These are phyloP conservation scores for Chaetomiaceae sp. DNA, from an alignment of 2,329 filamentous ascomycete genomes.

Conservation along the genomic window DNA sequence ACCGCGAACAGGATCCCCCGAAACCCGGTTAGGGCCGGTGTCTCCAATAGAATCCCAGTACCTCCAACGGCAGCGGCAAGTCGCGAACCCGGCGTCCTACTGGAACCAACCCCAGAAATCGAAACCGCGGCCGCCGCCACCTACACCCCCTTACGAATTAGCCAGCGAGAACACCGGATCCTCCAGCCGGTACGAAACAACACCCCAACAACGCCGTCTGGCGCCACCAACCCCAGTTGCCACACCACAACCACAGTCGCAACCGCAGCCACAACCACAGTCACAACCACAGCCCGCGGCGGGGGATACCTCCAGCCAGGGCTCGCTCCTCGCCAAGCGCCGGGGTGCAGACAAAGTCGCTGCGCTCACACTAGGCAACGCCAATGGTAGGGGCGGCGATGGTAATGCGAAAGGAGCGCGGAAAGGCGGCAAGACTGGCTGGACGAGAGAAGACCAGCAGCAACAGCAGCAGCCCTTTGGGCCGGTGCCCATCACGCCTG, in stretches of 20 bases:
- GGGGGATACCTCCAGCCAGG: conserved; percentile 16
- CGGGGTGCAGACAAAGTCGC: conserved; percentile 48
- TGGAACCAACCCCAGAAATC: conserved; percentile 14
- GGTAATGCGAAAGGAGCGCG: not conserved
- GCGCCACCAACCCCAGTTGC: not conserved
- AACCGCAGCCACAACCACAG: conserved; percentile 15
- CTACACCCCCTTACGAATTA: conserved; percentile 6
- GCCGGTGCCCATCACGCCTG: conserved; percentile 45
- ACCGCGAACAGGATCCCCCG: conserved; percentile 26
- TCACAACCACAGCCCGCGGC: not conserved
- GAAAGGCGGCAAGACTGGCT: not conserved
- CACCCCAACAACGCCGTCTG: not conserved
- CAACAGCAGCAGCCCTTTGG: not conserved
- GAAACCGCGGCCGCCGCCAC: not conserved
- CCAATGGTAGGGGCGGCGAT: not conserved
- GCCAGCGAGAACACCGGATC: not conserved
- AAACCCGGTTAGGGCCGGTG: conserved; percentile 19
- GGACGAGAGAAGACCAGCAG: conserved; percentile 7
- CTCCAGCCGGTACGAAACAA: not conserved
- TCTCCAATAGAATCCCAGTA: conserved; percentile 17
- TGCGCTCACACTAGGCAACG: conserved; percentile 37
- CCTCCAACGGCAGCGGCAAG: conserved; percentile 16
- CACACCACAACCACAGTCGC: conserved; percentile 12
- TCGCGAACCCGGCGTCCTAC: conserved; percentile 18
- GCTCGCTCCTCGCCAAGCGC: conserved; percentile 50